Base-by-base conservation (phyloP, 1,139 yeast genomes). In the Debaryomycetaceae sp. region DNA sequence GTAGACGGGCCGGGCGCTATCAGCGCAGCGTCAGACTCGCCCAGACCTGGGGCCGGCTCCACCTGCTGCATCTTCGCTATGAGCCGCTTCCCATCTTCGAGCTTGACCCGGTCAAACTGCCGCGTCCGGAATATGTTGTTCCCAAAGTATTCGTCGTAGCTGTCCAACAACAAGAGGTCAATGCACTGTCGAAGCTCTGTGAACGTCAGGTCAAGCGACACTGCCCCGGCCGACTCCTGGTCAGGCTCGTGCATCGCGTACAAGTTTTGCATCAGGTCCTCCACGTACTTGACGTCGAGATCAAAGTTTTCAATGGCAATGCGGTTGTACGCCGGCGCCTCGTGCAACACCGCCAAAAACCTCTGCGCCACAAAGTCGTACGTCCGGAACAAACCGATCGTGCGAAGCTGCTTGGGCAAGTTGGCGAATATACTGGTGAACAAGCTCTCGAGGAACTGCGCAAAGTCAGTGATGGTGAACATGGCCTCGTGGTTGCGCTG, bases 341-440 rank as follows among this genome's bases (percentile, higher is more conserved):
- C 59, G 28, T 74, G 60, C 36, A 87, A 62, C 13, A 77, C 62
- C 29, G 66, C 65, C 37, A 81, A 60, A 47, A 90, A 73, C 37
- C 78, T 73, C 26, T 77, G 73, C 0, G 94, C 77, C 34, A 90
- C 68, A 39, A 80, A 78, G 55, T 87, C 97, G 50, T 83, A 83
- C 23, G 90, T 86, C 47, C 94, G 72, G 43, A 86, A 76, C 37
- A 87, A 69, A 20, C 94, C 73, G 37, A 87, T 59, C 3, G 92
- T 77, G 41, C 85, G 73, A 35, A 90, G 77, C 8, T 82, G 70
- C 29, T 68, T 68, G 1, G 97, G 96, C 25, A 90, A 63, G 37
- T 80, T 82, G 13, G 81, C 77, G 42, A 90, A 72, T n/a, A 93
- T 85, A 1, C 94, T 77, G 30, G 80, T 75, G 48, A 90, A 85